A percentile compares a stretch with the other conserved stretches of the same genome.
These are phyloP conservation scores for Exserohilum rostratum DNA, from an alignment of 2,329 filamentous ascomycete species.

Conservation along the genomic window DNA sequence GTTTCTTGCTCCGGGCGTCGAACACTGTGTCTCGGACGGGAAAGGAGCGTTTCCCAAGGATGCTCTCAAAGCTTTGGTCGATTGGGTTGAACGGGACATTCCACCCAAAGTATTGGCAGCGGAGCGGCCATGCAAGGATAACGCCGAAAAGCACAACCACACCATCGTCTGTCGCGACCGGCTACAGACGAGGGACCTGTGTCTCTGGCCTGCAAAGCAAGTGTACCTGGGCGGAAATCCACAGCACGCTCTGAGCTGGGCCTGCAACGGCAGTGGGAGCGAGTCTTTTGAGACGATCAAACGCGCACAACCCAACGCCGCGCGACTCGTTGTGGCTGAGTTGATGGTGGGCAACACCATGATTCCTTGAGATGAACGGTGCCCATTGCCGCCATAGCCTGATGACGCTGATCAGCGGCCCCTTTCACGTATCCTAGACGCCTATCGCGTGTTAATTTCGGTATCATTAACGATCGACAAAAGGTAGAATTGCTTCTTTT, in stretches of 20 bases:
- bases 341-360: neutral
- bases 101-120: conserved; percentile 18
- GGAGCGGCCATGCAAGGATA: neutral
- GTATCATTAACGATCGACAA: neutral
- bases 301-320: neutral
- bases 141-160: neutral
- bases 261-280: neutral
- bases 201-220: neutral
- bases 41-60: conserved; percentile 26
- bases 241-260: neutral
- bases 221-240: neutral
- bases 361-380: conserved; percentile 26
- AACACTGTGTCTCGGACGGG: conserved; percentile 29
- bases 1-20: conserved; percentile 40
- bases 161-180: neutral
- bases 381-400: conserved; percentile 21
- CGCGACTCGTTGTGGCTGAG: neutral
- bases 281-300: neutral
- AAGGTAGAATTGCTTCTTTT: neutral
- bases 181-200: neutral
- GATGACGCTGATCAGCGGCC: conserved; percentile 20
- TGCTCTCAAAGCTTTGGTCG: conserved; percentile 28
- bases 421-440: neutral
- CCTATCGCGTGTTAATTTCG: neutral
- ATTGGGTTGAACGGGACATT: conserved; percentile 38